Evolutionary conservation across 2,329 filamentous ascomycete species (phyloP).

Genomic region (Bisporella sp.): DNA sequence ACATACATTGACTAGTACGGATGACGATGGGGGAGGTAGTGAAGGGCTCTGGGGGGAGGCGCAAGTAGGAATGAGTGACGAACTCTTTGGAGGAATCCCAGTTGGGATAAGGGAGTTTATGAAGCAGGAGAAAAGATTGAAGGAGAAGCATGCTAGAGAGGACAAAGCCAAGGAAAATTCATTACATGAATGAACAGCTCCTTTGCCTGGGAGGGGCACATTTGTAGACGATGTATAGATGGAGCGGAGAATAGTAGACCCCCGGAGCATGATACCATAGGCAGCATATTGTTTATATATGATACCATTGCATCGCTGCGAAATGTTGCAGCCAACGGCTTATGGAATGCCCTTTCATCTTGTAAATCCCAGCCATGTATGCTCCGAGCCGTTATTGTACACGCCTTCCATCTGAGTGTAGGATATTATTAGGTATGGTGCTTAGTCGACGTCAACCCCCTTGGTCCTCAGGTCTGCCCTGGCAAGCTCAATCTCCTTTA

Average conservation of each 20-base stretch:
- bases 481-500: conserved; percentile 74
- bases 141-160: conserved; percentile 61
- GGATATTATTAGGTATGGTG: not conserved
- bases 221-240: too few relatives aligned
- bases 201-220: too few relatives aligned
- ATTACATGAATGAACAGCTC: too few relatives aligned
- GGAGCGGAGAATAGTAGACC: too few relatives aligned
- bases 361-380: too few relatives aligned
- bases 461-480: conserved; percentile 65
- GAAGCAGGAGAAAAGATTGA: conserved; percentile 89
- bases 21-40: conserved; percentile 73
- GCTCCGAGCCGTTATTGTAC: too few relatives aligned
- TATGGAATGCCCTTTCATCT: too few relatives aligned
- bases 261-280: too few relatives aligned
- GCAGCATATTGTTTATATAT: too few relatives aligned
- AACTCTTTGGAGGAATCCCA: conserved; percentile 73
- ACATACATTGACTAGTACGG: conserved; percentile 50
- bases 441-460: conserved; percentile 53
- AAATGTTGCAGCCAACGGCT: too few relatives aligned
- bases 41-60: conserved; percentile 56
- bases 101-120: conserved; percentile 96
- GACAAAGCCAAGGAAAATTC: conserved; percentile 19
- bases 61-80: conserved; percentile 41
- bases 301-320: too few relatives aligned
- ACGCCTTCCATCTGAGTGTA: not conserved